Evolutionary conservation across 225 moss, liverwort and hornwort species (phyloP).

Genomic region (Polytrichum formosum): DNA sequence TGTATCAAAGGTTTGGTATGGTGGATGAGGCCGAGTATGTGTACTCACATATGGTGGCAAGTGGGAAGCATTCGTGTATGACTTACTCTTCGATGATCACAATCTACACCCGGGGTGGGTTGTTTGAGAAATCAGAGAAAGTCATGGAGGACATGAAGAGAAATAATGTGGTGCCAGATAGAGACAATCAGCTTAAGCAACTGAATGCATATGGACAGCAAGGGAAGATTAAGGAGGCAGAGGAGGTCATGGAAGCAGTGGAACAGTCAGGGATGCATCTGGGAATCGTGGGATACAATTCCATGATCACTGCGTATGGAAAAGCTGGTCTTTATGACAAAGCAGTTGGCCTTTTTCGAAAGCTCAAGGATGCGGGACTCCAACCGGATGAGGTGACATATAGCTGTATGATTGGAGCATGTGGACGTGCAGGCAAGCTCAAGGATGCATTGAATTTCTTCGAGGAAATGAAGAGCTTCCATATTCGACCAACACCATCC

Average conservation of each 20-base stretch:
- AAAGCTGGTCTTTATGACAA: constrained; percentile 76
- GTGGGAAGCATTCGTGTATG: constrained; percentile 44
- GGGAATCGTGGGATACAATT: constrained; percentile 69
- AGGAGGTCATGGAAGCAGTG: constrained; percentile 53
- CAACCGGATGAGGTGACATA: constrained; percentile 72
- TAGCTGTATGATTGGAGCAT: constrained; percentile 87
- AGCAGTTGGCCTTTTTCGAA: constrained; percentile 47
- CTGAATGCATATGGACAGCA: constrained; percentile 84
- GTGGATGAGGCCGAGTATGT: constrained; percentile 41
- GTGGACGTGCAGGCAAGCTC: constrained; percentile 83
- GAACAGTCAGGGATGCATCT: constrained; percentile 51
- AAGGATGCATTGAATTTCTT: constrained; percentile 69
- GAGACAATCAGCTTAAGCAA: constrained; percentile 79
- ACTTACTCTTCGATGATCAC: constrained; percentile 82
- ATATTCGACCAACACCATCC: constrained; percentile 50
- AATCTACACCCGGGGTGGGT: constrained; percentile 61
- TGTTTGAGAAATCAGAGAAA: constrained; percentile 70
- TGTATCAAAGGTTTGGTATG: constrained; percentile 37
- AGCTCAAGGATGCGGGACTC: constrained; percentile 54
- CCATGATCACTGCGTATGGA: constrained; percentile 86
- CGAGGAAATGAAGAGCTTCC: constrained; percentile 61
- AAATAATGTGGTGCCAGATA: constrained; percentile 58
- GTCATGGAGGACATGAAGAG: constrained; percentile 70
- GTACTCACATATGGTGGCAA: constrained; percentile 45
- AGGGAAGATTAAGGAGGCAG: constrained; percentile 75